These are phyloP conservation scores for Lactifluus echinatus DNA, from an alignment of 768 basidiomycete species.

Conservation along the genomic window DNA sequence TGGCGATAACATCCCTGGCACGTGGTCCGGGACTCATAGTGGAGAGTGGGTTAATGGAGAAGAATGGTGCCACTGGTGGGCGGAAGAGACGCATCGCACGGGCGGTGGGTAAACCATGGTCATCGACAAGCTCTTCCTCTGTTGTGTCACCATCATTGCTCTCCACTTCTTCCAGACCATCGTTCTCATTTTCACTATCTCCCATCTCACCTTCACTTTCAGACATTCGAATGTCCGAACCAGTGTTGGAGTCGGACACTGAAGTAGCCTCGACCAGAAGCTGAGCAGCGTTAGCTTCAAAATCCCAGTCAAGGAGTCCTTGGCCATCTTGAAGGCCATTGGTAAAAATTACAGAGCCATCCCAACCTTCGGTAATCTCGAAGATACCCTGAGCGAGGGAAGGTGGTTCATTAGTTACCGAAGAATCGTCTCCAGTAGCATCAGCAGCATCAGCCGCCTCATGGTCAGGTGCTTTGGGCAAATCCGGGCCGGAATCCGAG, in stretches of 20 bases:
- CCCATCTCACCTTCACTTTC: slow-evolving; percentile 33
- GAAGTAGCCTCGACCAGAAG: slow-evolving; percentile 42
- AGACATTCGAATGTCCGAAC: slow-evolving; percentile 38
- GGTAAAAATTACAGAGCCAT: slow-evolving; percentile 66
- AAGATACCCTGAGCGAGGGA: slow-evolving; percentile 30
- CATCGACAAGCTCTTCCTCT: slow-evolving; percentile 77
- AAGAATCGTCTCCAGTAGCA: slow-evolving; percentile 29
- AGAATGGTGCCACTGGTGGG: slow-evolving; percentile 51
- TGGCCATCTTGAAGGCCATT: slow-evolving; percentile 50
- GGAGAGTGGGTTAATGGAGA: slow-evolving; percentile 60
- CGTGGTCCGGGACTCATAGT: slow-evolving; percentile 54
- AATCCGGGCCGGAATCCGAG: slow-evolving; percentile 35
- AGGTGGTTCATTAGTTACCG: background rate
- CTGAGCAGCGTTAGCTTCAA: slow-evolving; percentile 49
- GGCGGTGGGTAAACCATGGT: slow-evolving; percentile 63
- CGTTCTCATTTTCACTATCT: slow-evolving; percentile 38
- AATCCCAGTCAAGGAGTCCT: slow-evolving; percentile 59
- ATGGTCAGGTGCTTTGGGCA: slow-evolving; percentile 20
- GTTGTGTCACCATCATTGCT: slow-evolving; percentile 65
- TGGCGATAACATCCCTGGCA: slow-evolving; percentile 24
- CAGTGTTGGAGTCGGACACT: slow-evolving; percentile 33
- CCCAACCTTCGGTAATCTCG: slow-evolving; percentile 64
- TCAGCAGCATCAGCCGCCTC: slow-evolving; percentile 28
- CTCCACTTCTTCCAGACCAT: slow-evolving; percentile 26
- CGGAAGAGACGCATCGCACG: slow-evolving; percentile 66